Evolutionary conservation across 768 basidiomycete genomes (phyloP).

Genomic region (Podaxis pistillaris): DNA sequence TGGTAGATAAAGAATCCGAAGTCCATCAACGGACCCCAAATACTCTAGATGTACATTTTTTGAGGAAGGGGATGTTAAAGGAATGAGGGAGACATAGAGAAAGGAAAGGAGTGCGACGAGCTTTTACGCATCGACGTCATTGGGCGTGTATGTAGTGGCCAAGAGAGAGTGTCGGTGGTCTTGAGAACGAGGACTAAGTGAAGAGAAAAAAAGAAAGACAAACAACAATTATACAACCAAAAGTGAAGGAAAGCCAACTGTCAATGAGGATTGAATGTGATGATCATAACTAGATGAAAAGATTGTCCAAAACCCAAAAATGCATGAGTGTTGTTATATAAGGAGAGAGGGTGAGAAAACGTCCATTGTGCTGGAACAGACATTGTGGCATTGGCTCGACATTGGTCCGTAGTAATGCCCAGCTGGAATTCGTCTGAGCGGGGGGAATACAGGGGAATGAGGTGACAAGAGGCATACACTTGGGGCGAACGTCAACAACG

Average conservation of each 20-base stretch:
- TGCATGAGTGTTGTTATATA: slow-evolving; percentile 5
- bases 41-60: slow-evolving; percentile 2
- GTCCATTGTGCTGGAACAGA: neutral
- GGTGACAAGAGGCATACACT: too few species aligned
- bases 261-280: neutral
- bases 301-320: slow-evolving; percentile 13
- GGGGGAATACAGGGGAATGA: neutral
- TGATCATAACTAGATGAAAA: slow-evolving; percentile 7
- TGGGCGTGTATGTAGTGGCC: slow-evolving; percentile 4
- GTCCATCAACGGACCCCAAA: neutral
- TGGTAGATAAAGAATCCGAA: neutral
- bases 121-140: neutral
- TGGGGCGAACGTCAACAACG: neutral
- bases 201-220: slow-evolving; percentile 12
- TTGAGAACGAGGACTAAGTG: slow-evolving; percentile 7
- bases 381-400: neutral
- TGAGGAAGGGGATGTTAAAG: neutral
- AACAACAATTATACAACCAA: slow-evolving; percentile 5
- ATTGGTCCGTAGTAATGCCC: neutral
- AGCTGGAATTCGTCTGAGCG: neutral
- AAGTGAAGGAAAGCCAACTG: slow-evolving; percentile 4
- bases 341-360: neutral
- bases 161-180: slow-evolving; percentile 11
- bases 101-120: slow-evolving; percentile 8
- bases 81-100: neutral